Percentiles rank a stretch among this genome's conserved stretches.
Evolutionary conservation across 805 yeast species (phyloP).

Genomic region (Sungouiozyma ichnusensis): DNA sequence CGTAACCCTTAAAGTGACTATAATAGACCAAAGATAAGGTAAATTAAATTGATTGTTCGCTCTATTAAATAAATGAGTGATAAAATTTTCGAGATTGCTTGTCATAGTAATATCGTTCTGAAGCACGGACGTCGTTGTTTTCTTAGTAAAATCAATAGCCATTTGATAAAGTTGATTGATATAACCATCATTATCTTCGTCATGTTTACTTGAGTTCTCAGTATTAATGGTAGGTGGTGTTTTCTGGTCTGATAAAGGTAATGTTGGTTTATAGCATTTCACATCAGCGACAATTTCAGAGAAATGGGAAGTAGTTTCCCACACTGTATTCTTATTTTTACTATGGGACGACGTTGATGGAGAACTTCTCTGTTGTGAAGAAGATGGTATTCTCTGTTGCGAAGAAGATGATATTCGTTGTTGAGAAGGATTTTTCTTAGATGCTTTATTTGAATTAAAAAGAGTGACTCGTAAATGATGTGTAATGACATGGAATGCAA

Average conservation of each 20-base stretch:
- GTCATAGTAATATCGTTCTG: conserved; percentile 16
- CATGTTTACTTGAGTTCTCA: conserved; percentile 2
- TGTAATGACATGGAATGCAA: conserved; percentile 24
- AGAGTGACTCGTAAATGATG: conserved; percentile 15
- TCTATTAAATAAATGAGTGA: conserved; percentile 21
- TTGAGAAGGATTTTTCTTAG: neutral
- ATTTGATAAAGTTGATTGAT: conserved; percentile 21
- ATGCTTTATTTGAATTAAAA: conserved; percentile 6
- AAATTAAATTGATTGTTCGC: conserved; percentile 17
- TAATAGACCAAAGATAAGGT: conserved; percentile 46
- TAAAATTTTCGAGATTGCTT: conserved; percentile 24
- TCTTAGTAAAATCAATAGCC: conserved; percentile 9
- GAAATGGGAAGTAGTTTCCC: conserved; percentile 18
- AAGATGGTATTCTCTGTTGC: neutral
- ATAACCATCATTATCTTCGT: conserved; percentile 3
- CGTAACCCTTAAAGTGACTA: conserved; percentile 43
- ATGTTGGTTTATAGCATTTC: conserved; percentile 18
- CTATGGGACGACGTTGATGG: neutral
- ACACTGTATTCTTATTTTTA: too few relatives aligned
- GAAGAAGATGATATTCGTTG: neutral
- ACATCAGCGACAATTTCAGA: conserved; percentile 14
- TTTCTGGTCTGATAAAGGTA: conserved; percentile 14
- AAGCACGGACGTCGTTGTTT: conserved; percentile 6
- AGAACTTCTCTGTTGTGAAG: neutral
- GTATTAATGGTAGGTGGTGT: conserved; percentile 20